phyloP scores from a whole-genome alignment of 2,329 filamentous ascomycete genomes.

The Cytospora piceicola region DNA sequence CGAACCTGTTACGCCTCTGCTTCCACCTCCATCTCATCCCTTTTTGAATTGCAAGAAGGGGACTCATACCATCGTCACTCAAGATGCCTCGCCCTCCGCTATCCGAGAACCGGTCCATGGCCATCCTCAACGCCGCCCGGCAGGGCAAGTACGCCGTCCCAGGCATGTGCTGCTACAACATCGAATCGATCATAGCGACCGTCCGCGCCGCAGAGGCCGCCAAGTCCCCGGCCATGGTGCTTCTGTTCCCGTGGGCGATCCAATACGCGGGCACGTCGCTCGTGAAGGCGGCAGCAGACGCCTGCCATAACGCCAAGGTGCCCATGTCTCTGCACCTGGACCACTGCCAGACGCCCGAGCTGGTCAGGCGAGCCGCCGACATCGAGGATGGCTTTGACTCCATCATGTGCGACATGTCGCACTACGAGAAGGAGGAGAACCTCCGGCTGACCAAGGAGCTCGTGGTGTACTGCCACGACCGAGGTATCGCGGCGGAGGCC shows the following conservation, averaged over 20 bases:
- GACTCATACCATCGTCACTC: background rate
- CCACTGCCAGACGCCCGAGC: constrained; percentile 66
- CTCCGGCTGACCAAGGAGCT: constrained; percentile 63
- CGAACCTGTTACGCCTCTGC: background rate
- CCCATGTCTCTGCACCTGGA: constrained; percentile 68
- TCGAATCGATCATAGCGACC: constrained; percentile 71
- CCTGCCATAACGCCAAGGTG: constrained; percentile 59
- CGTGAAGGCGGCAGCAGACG: constrained; percentile 58
- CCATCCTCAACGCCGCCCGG: constrained; percentile 61
- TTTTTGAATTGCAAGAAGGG: background rate
- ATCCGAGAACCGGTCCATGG: constrained; percentile 54
- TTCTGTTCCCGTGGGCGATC: constrained; percentile 76
- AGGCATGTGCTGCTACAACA: constrained; percentile 68
- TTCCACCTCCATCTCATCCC: background rate
- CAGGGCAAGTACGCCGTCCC: constrained; percentile 61
- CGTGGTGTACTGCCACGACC: constrained; percentile 64
- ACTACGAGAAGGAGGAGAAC: constrained; percentile 71
- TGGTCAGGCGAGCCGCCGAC: constrained; percentile 63
- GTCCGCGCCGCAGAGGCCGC: constrained; percentile 71
- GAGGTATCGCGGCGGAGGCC: constrained; percentile 69
- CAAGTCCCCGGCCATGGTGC: constrained; percentile 69
- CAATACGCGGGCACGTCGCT: constrained; percentile 64
- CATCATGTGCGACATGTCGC: constrained; percentile 76
- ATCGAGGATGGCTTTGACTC: constrained; percentile 62
- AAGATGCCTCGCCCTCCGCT: constrained; percentile 45